Evolutionary conservation across 1,284 basidiomycete genomes (phyloP), one percentile per base, ranked within the genome.

Genomic region (Trichosporon faecale): DNA sequence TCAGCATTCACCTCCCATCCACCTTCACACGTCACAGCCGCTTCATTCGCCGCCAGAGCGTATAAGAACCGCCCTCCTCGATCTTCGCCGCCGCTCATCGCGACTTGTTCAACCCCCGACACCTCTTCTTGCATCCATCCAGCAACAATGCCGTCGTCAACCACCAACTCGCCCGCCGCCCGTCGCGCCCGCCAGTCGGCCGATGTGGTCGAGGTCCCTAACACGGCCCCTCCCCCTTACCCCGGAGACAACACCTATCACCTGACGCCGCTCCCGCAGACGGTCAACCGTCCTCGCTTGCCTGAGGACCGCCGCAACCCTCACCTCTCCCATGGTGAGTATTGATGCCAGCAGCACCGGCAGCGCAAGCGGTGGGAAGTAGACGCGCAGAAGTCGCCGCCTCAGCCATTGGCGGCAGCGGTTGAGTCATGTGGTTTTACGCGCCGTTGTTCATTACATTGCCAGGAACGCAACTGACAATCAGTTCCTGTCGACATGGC

Each of bases 401-500:
- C 35, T 37, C 11, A 37, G 9, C 35, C 12, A 12, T 11, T 14
- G 14, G 35, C 12, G 12, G 25, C 55, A 11, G 21, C 12, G 33
- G 31, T 65, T 14, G 55, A 60, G 25, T 60, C 55, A 60, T 31
- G 55, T 31, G 16, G 55, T 16, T 31, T 29, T 12, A 29, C 25
- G 55, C 55, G 55, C 18, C 27, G 55, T 29, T 29, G 55, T 60
- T 60, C 55, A 29, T 29, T 14, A 31, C 18, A 11, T 44, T 29
- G n/a, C 21, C 12, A 37, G 40, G 55, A 29, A 25, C 37, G 33
- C 61, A 18, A 29, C 55, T 65, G 16, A 66, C 57, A 60, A 16
- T 23, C 68, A 80, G 80, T 80, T 27, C 78, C 80, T 64, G 79
- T 78, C 16, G 83, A 83, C 64, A 75, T 75, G 25, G 72, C 75